Conservation (phyloP, 2,329 filamentous ascomycete species). For the Hypoxylon sp. region DNA sequence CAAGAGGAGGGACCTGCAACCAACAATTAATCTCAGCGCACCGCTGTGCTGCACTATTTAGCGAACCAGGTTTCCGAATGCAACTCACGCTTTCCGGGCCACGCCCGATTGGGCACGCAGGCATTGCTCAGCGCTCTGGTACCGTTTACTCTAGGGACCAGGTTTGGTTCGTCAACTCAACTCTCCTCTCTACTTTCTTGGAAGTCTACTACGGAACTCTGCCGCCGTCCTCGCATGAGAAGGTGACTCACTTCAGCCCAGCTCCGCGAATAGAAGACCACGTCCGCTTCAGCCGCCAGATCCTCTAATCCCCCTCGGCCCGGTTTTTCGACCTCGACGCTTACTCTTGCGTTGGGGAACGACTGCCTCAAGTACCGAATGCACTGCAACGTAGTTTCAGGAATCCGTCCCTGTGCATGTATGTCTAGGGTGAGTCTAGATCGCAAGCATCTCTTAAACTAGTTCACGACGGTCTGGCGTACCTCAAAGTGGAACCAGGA, state of each 20-base stretch:
- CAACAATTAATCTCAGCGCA: conserved; percentile 48
- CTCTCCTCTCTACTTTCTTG: conserved; percentile 31
- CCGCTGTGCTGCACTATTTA: conserved; percentile 46
- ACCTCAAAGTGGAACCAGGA: conserved; percentile 83
- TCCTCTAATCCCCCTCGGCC: conserved; percentile 70
- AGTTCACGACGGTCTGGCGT: conserved; percentile 42
- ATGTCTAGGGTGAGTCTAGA: conserved; percentile 43
- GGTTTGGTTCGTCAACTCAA: conserved; percentile 30
- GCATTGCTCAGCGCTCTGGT: conserved; percentile 52
- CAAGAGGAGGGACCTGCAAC: conserved; percentile 57
- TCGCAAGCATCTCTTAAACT: conserved; percentile 18
- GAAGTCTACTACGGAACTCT: conserved; percentile 12
- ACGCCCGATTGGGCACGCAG: conserved; percentile 53
- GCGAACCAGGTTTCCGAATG: conserved; percentile 41
- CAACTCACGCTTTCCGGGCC: conserved; percentile 55
- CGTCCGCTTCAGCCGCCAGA: conserved; percentile 74
- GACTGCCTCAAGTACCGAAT: conserved; percentile 68
- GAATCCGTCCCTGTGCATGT: conserved; percentile 71
- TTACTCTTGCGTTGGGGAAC: conserved; percentile 67
- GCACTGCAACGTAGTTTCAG: conserved; percentile 72
- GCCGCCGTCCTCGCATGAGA: conserved; percentile 31
- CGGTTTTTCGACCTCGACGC: conserved; percentile 82
- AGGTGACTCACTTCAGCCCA: conserved; percentile 75
- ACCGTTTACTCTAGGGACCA: conserved; percentile 51
- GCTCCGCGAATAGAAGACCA: conserved; percentile 80